Evolutionary conservation across 2,329 filamentous ascomycete species (phyloP), one percentile per base, ranked within the genome.

Genomic region (Aureobasidium pullulans): DNA sequence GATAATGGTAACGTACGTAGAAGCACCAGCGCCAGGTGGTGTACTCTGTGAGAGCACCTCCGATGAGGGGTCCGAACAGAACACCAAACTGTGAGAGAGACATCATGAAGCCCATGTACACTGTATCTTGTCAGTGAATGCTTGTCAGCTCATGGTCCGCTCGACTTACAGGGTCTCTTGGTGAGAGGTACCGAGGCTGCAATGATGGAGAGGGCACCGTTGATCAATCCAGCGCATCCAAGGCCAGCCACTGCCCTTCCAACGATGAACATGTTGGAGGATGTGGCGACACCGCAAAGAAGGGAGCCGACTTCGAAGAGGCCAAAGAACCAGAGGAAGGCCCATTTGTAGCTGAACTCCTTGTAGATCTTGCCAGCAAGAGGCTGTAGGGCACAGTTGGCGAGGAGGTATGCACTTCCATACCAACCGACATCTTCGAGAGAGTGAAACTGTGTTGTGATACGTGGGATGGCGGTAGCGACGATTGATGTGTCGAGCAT

Each of bases 281-380:
- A 78, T 0, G 66, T 70, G 0, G 82, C 77, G 0, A 53, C 75
- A 63, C 58, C 82, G 62, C 81, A 84, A n/a, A 85, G 67, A 3
- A 81, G 63, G 0, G 79, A 82, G 1, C 83, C 83, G 0, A 83
- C 23, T 57, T 77, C 74, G 62, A 77, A 78, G 19, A 77, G 65
- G 1, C 72, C n/a, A 31, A 85, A 72, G 44, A 76, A 69, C 59
- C 73, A 69, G 5, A 84, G 71, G 66, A 80, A 84, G 1, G 74
- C 75, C 53, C 72, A 79, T 74, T 11, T 76, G 39, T 57, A 57
- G 34, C 32, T 71, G 63, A 83, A 84, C 68, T 80, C 81, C 53
- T 81, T 84, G 7, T 83, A 88, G 1, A 86, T 82, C 70, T 80
- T 80, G 29, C 76, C 80, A 43, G 74, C 79, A 1, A 75, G 75